Evolutionary conservation across 1,139 yeast genomes (phyloP).

Genomic region (Meyerozyma sp.): DNA sequence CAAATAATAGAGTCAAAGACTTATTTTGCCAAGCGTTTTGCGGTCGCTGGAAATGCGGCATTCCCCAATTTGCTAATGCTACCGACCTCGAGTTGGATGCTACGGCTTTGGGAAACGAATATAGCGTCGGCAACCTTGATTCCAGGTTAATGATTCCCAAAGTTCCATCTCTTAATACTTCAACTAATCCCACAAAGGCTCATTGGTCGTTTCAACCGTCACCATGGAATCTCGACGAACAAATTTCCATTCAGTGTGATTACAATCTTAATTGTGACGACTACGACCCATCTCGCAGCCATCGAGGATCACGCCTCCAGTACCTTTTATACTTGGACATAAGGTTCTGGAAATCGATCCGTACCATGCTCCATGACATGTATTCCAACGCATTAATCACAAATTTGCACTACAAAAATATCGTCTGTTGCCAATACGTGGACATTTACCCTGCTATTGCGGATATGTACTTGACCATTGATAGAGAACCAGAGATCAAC

Average conservation of each 20-base stretch:
- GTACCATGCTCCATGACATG: conserved; percentile 60
- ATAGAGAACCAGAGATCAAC: conserved; percentile 79
- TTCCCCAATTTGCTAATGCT: conserved; percentile 10
- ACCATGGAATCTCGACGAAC: conserved; percentile 37
- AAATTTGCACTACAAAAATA: conserved; percentile 51
- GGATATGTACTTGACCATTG: conserved; percentile 64
- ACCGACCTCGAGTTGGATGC: neutral
- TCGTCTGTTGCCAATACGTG: conserved; percentile 73
- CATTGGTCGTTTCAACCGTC: conserved; percentile 37
- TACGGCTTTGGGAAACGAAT: conserved; percentile 6
- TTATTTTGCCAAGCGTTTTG: conserved; percentile 51
- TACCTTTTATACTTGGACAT: conserved; percentile 67
- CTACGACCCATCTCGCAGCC: conserved; percentile 23
- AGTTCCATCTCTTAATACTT: conserved; percentile 12
- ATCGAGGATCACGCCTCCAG: conserved; percentile 70
- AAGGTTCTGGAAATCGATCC: conserved; percentile 65
- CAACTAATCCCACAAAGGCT: conserved; percentile 7
- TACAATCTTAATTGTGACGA: conserved; percentile 31
- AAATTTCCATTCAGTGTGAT: conserved; percentile 40
- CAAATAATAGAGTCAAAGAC: conserved; percentile 43
- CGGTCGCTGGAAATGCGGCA: conserved; percentile 52
- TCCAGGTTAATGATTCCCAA: conserved; percentile 30
- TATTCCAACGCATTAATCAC: conserved; percentile 69
- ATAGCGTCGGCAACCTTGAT: conserved; percentile 31
- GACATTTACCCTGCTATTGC: conserved; percentile 78